Conservation (phyloP, 257 asterid species). For the Plectranthus barbatus region DNA sequence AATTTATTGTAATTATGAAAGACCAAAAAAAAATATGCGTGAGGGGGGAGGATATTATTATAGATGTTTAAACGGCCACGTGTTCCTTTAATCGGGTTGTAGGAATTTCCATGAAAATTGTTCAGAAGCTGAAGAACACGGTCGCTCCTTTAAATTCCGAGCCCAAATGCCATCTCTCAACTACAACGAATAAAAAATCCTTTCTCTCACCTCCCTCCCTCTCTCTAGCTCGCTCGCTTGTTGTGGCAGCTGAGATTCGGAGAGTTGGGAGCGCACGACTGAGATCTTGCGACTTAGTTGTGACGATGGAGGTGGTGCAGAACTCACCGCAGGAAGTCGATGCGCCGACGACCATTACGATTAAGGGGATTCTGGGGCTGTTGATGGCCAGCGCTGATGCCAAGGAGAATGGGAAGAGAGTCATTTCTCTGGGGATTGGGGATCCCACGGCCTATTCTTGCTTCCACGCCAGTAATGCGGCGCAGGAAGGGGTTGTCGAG, state of each 20-base stretch:
- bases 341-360: conserved; percentile 42
- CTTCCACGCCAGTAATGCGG: conserved; percentile 43
- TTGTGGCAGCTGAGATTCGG: neutral
- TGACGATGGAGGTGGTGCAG: conserved; percentile 13
- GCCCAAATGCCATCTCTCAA: too few species aligned
- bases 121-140: neutral
- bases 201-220: neutral
- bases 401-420: conserved; percentile 19
- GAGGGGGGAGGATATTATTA: too few species aligned
- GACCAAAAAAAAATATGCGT: too few species aligned
- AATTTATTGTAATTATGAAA: too few species aligned
- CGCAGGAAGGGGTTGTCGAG: conserved; percentile 58
- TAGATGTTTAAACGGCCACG: neutral
- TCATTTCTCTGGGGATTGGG: conserved; percentile 78
- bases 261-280: neutral
- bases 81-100: neutral
- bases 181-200: too few species aligned
- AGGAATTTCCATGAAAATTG: conserved; percentile 6
- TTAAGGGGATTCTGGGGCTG: conserved; percentile 61
- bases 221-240: neutral
- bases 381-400: conserved; percentile 37
- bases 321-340: conserved; percentile 17
- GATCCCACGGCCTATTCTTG: conserved; percentile 80
- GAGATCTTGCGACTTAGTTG: neutral
- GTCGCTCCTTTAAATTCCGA: conserved; percentile 3